phyloP scores from a whole-genome alignment of 1,139 yeast species.

The Meyerozyma athensensis region DNA sequence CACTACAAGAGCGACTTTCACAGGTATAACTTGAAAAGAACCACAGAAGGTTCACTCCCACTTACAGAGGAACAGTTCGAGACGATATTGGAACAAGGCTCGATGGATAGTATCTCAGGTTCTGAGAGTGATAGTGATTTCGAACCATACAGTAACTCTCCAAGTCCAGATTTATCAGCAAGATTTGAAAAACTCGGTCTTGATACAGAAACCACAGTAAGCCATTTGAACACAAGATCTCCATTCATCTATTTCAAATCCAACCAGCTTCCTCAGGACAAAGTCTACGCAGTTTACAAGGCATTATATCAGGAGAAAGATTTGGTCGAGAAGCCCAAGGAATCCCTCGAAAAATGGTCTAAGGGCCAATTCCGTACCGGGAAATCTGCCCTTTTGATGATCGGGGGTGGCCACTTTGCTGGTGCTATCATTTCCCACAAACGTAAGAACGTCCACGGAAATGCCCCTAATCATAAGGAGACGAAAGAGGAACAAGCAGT shows the following conservation, averaged over 20 bases:
- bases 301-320: constrained; percentile 45
- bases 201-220: constrained; percentile 29
- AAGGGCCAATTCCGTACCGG: constrained; percentile 16
- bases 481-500: constrained; percentile 54
- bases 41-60: constrained; percentile 39
- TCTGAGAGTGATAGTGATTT: constrained; percentile 37
- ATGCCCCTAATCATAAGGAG: constrained; percentile 40
- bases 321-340: constrained; percentile 33
- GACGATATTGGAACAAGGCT: constrained; percentile 44
- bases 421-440: constrained; percentile 85
- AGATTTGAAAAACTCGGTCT: constrained; percentile 30
- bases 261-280: constrained; percentile 33
- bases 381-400: constrained; percentile 78
- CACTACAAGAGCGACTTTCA: constrained; percentile 63
- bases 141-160: constrained; percentile 14
- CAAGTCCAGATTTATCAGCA: constrained; percentile 21
- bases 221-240: constrained; percentile 59
- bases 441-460: constrained; percentile 52
- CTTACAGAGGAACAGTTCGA: constrained; percentile 60
- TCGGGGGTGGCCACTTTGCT: constrained; percentile 98
- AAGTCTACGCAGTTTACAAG: constrained; percentile 68
- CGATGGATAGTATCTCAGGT: constrained; percentile 58
- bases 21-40: constrained; percentile 56
- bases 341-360: constrained; percentile 32
- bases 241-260: constrained; percentile 59